These are phyloP conservation scores for Thamnidium elegans DNA, from an alignment of 192 early-diverging fungal species.

Conservation along the genomic window DNA sequence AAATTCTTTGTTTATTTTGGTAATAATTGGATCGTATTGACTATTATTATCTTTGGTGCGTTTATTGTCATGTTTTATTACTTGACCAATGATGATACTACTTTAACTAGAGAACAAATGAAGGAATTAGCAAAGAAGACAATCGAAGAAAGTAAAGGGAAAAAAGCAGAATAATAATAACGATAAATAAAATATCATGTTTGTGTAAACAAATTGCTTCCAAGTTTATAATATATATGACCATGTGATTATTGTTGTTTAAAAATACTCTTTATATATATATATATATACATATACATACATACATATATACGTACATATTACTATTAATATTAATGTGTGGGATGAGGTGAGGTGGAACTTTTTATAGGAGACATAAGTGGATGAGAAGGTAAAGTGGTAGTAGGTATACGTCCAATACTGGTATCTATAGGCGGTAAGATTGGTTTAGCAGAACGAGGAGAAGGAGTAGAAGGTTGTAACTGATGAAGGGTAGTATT, in stretches of 20 bases:
- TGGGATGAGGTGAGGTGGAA: too few relatives aligned
- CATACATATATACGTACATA: too few relatives aligned
- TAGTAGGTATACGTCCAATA: conserved; percentile 19
- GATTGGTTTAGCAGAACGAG: conserved; percentile 33
- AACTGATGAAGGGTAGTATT: neutral
- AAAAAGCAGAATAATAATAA: too few relatives aligned
- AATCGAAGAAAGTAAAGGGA: too few relatives aligned
- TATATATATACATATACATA: too few relatives aligned
- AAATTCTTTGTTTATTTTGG: conserved; percentile 3
- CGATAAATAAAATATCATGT: too few relatives aligned
- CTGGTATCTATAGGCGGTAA: conserved; percentile 37
- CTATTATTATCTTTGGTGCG: neutral
- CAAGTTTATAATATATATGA: too few relatives aligned
- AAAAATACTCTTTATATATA: too few relatives aligned
- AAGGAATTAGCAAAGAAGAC: neutral
- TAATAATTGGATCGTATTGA: conserved; percentile 6
- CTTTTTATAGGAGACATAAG: too few relatives aligned
- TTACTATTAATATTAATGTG: too few relatives aligned
- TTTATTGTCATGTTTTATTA: conserved; percentile 3
- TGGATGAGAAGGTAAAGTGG: neutral
- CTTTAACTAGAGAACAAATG: neutral
- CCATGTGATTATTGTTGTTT: too few relatives aligned
- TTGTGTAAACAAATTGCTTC: too few relatives aligned
- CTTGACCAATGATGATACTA: conserved; percentile 2
- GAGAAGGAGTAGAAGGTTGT: conserved; percentile 20